These are phyloP conservation scores for Paraphoma sp. DNA, from an alignment of 2,329 filamentous ascomycete species.

Conservation along the genomic window DNA sequence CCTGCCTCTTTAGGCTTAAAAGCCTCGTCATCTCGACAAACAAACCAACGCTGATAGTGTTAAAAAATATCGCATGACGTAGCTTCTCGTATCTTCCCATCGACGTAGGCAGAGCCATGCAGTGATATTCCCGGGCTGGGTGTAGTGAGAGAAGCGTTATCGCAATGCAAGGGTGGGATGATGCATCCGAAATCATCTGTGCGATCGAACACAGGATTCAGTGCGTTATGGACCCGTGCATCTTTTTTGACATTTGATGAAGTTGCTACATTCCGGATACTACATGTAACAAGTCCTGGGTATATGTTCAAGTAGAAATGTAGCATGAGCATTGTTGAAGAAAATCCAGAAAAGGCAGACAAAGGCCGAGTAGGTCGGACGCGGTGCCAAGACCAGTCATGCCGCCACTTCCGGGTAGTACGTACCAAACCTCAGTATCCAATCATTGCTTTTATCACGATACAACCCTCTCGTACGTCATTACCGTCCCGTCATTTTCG, in stretches of 20 bases:
- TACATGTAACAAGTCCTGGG: no score
- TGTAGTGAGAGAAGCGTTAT: background rate
- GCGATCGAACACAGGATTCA: background rate
- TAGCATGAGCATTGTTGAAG: background rate
- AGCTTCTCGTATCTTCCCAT: background rate
- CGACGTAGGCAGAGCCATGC: background rate
- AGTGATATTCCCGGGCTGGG: background rate
- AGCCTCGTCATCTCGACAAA: constrained; percentile 2
- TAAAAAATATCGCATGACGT: background rate
- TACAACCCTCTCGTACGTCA: background rate
- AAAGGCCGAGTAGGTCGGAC: background rate
- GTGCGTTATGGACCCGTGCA: background rate
- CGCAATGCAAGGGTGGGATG: background rate
- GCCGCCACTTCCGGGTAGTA: background rate
- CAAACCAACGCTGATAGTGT: background rate
- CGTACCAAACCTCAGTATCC: background rate
- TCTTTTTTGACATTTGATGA: no score
- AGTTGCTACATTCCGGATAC: no score
- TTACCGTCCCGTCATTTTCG: no score
- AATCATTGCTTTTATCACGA: background rate
- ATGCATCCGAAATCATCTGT: background rate
- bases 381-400: background rate
- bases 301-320: no score
- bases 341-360: background rate
- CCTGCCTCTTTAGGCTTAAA: constrained; percentile 22